phyloP scores from a whole-genome alignment of 306 rosid species.

The Ormosia semicastrata region DNA sequence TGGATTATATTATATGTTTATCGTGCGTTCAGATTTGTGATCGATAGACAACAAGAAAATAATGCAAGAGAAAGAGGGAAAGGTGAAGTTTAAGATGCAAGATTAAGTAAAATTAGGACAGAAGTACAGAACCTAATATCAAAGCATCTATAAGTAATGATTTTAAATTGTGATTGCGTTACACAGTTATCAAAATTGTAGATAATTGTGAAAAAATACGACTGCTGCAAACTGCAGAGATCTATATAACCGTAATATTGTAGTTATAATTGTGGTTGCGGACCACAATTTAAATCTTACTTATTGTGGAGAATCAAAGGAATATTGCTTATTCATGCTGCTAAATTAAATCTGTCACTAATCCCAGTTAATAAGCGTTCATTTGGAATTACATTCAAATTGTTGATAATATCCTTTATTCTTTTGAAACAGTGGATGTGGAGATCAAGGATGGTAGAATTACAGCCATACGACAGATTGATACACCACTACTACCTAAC shows the following conservation, averaged over 20 bases:
- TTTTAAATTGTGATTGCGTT: no score
- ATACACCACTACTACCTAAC: conserved; percentile 10
- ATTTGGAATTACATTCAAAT: not conserved
- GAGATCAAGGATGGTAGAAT: conserved; percentile 41
- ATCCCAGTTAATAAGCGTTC: not conserved
- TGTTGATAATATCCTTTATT: not conserved
- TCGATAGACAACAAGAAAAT: not conserved
- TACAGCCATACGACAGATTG: conserved; percentile 27
- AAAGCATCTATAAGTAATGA: not conserved
- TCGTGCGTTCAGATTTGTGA: not conserved
- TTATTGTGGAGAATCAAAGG: no score
- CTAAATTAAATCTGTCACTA: not conserved
- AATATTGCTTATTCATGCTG: not conserved
- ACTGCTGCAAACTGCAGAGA: no score
- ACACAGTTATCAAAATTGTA: no score
- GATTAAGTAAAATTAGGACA: not conserved
- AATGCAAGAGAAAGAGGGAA: not conserved
- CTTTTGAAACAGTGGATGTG: conserved; percentile 42
- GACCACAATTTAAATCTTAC: no score
- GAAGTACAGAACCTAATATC: not conserved
- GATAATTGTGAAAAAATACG: no score
- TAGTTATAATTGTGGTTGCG: no score
- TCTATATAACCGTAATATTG: no score
- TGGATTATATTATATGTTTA: not conserved
- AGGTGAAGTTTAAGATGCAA: conserved; percentile 14